phyloP scores from a whole-genome alignment of 176 grass and related monocot genomes.

The Oryza glumipatula region DNA sequence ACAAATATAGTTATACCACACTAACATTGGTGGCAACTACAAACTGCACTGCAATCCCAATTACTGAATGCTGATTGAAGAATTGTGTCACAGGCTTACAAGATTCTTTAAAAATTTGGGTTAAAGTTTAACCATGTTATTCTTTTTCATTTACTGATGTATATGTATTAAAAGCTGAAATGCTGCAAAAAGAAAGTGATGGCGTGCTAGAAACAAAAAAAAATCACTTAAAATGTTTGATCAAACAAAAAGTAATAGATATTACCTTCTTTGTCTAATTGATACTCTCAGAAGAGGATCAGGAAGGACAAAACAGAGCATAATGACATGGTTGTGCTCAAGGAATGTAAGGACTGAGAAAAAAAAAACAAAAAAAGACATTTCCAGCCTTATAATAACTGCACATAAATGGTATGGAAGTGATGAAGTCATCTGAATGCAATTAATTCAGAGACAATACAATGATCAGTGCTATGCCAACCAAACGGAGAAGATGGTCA shows the following conservation, averaged over 20 bases:
- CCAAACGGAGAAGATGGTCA: neutral
- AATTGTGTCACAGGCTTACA: neutral
- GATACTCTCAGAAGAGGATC: neutral
- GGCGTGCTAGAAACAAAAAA: neutral
- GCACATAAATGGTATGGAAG: neutral
- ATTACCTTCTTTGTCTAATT: neutral
- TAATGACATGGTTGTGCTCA: neutral
- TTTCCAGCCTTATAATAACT: neutral
- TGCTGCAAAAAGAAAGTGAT: too few relatives aligned
- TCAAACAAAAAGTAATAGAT: neutral
- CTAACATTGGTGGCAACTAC: neutral
- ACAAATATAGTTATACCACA: neutral
- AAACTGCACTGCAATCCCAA: neutral
- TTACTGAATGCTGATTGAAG: neutral
- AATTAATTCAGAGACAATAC: neutral
- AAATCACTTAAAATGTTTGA: neutral
- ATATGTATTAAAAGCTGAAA: too few relatives aligned
- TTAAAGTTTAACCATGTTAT: neutral
- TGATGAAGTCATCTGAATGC: neutral
- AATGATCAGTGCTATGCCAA: neutral
- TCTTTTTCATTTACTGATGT: conserved; percentile 10
- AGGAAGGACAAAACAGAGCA: neutral
- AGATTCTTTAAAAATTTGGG: too few relatives aligned
- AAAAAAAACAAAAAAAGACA: neutral
- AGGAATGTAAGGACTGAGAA: neutral